phyloP scores from a whole-genome alignment of 805 yeast genomes.

The Vanderwaltozyma tropicalis region DNA sequence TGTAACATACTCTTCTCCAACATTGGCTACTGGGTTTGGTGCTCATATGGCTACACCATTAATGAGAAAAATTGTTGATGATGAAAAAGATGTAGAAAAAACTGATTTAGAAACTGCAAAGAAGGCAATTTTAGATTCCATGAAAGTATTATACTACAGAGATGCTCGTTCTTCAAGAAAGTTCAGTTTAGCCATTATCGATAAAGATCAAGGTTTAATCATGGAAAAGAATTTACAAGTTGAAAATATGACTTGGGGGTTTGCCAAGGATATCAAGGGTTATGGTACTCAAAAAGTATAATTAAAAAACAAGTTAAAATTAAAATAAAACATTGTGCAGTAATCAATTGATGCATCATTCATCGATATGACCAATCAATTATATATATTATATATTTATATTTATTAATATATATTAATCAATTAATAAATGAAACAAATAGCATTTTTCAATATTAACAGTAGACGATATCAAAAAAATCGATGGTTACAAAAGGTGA shows the following conservation, averaged over 20 bases:
- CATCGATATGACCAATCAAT: too few relatives aligned
- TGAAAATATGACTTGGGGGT: slow-evolving; percentile 76
- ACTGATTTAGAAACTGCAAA: slow-evolving; percentile 68
- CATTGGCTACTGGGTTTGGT: slow-evolving; percentile 94
- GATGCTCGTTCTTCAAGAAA: slow-evolving; percentile 91
- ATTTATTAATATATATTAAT: too few relatives aligned
- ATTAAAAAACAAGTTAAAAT: background rate
- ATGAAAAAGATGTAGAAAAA: slow-evolving; percentile 62
- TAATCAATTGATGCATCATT: too few relatives aligned
- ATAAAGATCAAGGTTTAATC: slow-evolving; percentile 48
- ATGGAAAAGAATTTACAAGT: slow-evolving; percentile 59
- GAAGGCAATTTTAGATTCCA: slow-evolving; percentile 65
- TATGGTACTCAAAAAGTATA: slow-evolving; percentile 65
- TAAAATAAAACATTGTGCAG: too few relatives aligned
- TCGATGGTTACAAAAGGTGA: too few relatives aligned
- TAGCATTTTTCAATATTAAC: too few relatives aligned
- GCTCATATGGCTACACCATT: slow-evolving; percentile 89
- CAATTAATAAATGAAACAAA: too few relatives aligned
- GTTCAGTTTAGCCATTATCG: slow-evolving; percentile 69
- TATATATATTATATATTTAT: too few relatives aligned
- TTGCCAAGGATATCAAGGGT: slow-evolving; percentile 81
- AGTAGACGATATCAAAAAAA: too few relatives aligned
- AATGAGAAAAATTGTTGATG: slow-evolving; percentile 72
- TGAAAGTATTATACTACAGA: slow-evolving; percentile 91
- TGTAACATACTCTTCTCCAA: slow-evolving; percentile 77